phyloP scores from a whole-genome alignment of 1,284 basidiomycete genomes.

The Neotropicomus parvogracilis region DNA sequence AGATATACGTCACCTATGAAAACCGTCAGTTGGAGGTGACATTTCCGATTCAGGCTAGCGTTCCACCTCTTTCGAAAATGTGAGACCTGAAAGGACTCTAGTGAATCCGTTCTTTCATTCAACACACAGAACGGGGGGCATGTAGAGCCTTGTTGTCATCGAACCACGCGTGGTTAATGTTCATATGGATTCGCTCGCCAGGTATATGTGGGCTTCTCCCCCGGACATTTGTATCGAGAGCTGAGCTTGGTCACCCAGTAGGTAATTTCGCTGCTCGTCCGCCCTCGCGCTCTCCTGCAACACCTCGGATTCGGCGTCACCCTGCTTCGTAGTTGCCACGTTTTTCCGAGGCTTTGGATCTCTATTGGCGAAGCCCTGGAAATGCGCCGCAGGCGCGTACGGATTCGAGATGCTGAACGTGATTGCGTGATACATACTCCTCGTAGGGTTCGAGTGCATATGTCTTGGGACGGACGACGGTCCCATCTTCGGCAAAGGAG shows the following conservation, averaged over 20 bases:
- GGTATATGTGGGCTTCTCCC: too few relatives aligned
- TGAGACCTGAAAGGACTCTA: constrained; percentile 3
- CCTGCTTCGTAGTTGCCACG: constrained; percentile 18
- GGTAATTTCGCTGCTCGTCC: background rate
- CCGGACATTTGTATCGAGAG: background rate
- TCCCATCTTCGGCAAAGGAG: constrained; percentile 13
- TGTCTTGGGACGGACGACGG: constrained; percentile 11
- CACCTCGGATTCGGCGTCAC: constrained; percentile 15
- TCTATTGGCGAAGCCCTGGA: background rate
- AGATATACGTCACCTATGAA: background rate
- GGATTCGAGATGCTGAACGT: background rate
- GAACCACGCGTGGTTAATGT: too few relatives aligned
- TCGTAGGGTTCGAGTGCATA: constrained; percentile 6
- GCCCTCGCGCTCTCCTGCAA: background rate
- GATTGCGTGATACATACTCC: constrained; percentile 3
- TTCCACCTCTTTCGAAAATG: constrained; percentile 4
- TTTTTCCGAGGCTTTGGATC: constrained; percentile 21
- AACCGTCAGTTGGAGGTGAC: background rate
- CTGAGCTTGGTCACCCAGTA: too few relatives aligned
- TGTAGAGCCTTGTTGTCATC: too few relatives aligned
- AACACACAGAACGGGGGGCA: too few relatives aligned
- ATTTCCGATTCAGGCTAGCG: background rate
- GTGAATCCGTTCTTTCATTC: too few relatives aligned
- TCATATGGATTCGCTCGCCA: too few relatives aligned
- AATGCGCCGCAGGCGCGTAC: background rate